Percentiles rank a stretch among this genome's conserved stretches.
Conservation (phyloP, 345 rosid species). For the Turritis glabra region DNA sequence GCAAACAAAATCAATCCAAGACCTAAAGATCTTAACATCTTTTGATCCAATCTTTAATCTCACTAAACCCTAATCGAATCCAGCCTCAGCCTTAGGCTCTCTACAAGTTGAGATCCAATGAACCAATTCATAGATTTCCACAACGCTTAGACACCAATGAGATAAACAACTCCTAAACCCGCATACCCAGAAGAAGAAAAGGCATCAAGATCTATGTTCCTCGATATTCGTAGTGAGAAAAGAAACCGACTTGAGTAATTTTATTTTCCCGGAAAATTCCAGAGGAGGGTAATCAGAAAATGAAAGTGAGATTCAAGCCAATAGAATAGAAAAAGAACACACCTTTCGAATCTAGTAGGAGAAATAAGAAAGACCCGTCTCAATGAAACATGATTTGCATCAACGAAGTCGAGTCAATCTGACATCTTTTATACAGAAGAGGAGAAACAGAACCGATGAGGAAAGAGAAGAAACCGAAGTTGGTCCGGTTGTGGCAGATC, state of each 20-base stretch:
- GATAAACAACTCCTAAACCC: slow-evolving; percentile 28
- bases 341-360: slow-evolving; percentile 29
- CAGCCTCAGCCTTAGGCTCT: slow-evolving; percentile 10
- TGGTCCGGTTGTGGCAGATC: slow-evolving; percentile 10
- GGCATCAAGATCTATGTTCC: slow-evolving; percentile 35
- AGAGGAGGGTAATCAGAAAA: slow-evolving; percentile 12
- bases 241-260: not conserved
- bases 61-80: slow-evolving; percentile 39
- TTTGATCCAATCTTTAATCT: slow-evolving; percentile 14
- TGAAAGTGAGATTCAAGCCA: slow-evolving; percentile 11
- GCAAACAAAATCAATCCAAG: slow-evolving; percentile 51
- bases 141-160: slow-evolving; percentile 22
- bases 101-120: slow-evolving; percentile 29
- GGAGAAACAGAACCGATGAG: slow-evolving; percentile 28
- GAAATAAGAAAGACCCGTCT: slow-evolving; percentile 27
- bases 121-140: slow-evolving; percentile 30
- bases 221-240: slow-evolving; percentile 10
- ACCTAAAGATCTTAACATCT: slow-evolving; percentile 68
- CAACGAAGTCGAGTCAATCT: slow-evolving; percentile 26
- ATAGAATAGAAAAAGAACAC: slow-evolving; percentile 13
- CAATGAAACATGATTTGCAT: slow-evolving; percentile 25
- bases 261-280: slow-evolving; percentile 19
- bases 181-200: slow-evolving; percentile 26
- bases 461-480: slow-evolving; percentile 25
- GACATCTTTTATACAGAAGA: not conserved